Evolutionary conservation across 495 filamentous ascomycete species (phyloP).

Genomic region (Penicillium ucsense): DNA sequence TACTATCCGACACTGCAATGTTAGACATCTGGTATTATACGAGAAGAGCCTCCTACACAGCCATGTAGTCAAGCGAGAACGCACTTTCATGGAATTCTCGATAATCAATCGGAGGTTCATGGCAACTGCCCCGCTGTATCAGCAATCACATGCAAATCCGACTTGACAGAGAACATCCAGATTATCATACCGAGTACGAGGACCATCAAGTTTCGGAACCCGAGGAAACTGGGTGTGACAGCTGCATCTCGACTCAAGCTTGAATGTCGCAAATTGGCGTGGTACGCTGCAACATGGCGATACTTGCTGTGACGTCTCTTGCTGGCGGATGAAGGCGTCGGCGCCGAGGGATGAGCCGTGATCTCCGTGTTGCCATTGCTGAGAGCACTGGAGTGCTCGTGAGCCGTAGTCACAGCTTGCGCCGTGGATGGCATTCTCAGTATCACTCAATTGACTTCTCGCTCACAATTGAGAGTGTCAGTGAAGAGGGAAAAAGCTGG

Average conservation of each 20-base stretch:
- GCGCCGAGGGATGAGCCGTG: conserved; percentile 1
- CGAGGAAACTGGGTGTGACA: conserved; percentile 70
- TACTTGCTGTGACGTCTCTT: conserved; percentile 48
- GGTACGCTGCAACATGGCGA: conserved; percentile 79
- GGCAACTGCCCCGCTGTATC: conserved; percentile 48
- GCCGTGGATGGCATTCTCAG: conserved; percentile 13
- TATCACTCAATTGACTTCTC: not conserved
- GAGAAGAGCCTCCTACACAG: not conserved
- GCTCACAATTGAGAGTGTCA: not conserved
- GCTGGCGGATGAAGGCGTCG: conserved; percentile 2
- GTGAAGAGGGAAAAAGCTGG: not conserved
- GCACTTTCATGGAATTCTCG: conserved; percentile 92
- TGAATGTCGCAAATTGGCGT: conserved; percentile 60
- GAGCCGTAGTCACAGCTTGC: conserved; percentile 6
- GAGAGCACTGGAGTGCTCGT: conserved; percentile 4
- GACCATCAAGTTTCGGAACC: conserved; percentile 94
- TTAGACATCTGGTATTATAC: not conserved
- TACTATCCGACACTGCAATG: conserved; percentile 51
- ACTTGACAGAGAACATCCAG: not conserved
- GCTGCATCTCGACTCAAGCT: conserved; percentile 76
- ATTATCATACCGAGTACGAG: conserved; percentile 63
- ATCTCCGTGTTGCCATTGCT: conserved; percentile 3
- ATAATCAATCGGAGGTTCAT: conserved; percentile 89
- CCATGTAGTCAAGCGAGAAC: not conserved
- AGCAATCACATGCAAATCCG: conserved; percentile 2